Evolutionary conservation across 2,329 filamentous ascomycete species (phyloP).

Genomic region (Penicillium expansum): DNA sequence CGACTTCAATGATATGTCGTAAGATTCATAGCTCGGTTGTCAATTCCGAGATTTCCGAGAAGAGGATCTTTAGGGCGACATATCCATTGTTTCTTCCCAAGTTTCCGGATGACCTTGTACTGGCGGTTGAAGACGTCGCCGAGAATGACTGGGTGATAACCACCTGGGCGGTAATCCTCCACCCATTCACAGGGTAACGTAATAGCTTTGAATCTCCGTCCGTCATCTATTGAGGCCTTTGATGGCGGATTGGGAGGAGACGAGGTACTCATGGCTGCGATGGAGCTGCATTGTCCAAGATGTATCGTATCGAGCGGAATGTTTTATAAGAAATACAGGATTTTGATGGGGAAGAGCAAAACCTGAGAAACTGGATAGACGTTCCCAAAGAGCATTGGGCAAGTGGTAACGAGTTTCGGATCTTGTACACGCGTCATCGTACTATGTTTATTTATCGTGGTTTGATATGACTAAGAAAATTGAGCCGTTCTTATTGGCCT

Average conservation of each 20-base stretch:
- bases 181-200: constrained; percentile 23
- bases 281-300: too few relatives aligned
- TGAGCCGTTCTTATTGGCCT: not conserved
- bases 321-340: too few relatives aligned
- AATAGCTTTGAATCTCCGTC: constrained; percentile 19
- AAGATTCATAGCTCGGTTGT: constrained; percentile 19
- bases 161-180: constrained; percentile 39
- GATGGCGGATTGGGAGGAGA: constrained; percentile 15
- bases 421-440: not conserved
- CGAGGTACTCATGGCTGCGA: constrained; percentile 14
- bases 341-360: not conserved
- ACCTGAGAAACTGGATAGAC: not conserved
- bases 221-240: constrained; percentile 5
- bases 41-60: constrained; percentile 23
- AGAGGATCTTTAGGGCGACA: constrained; percentile 34
- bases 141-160: constrained; percentile 45
- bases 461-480: not conserved
- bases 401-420: not conserved
- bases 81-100: constrained; percentile 19
- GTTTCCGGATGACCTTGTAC: too few relatives aligned
- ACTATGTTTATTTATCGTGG: not conserved
- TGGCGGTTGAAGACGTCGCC: constrained; percentile 42
- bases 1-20: constrained; percentile 17
- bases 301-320: too few relatives aligned
- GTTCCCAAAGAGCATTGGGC: not conserved